Percentiles rank a stretch among this genome's conserved stretches.
Conservation (phyloP, 1,284 basidiomycete species). For the Afroboletus lepidellus region DNA sequence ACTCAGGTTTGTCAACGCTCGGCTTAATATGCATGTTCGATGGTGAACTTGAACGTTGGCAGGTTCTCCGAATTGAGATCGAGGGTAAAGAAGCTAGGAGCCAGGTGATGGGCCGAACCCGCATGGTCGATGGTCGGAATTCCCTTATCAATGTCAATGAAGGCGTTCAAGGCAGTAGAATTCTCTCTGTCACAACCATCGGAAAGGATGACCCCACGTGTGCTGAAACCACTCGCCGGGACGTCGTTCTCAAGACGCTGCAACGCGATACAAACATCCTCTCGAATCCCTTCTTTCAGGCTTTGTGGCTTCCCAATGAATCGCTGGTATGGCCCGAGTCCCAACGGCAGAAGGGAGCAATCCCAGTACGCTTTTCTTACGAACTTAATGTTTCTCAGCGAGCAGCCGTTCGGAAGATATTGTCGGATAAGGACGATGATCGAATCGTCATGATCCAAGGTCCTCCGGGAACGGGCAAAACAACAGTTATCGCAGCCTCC, state of each 20-base stretch:
- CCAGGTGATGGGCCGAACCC: slow-evolving; percentile 16
- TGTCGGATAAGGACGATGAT: slow-evolving; percentile 36
- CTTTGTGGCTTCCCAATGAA: slow-evolving; percentile 39
- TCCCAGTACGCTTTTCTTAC: slow-evolving; percentile 2
- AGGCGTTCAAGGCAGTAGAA: slow-evolving; percentile 18
- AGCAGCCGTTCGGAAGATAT: slow-evolving; percentile 38
- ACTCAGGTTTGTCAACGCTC: slow-evolving; percentile 34
- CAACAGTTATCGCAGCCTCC: slow-evolving; percentile 42
- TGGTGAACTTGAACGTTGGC: neutral
- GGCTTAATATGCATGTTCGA: neutral
- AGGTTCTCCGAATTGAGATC: slow-evolving; percentile 26
- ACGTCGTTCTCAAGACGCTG: slow-evolving; percentile 37
- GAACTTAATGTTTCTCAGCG: slow-evolving; percentile 41
- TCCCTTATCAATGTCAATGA: slow-evolving; percentile 25
- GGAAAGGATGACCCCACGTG: slow-evolving; percentile 43
- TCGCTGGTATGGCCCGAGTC: slow-evolving; percentile 14
- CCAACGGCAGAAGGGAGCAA: neutral
- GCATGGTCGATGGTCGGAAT: slow-evolving; percentile 19
- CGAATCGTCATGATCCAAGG: slow-evolving; percentile 60
- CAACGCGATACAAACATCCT: slow-evolving; percentile 36
- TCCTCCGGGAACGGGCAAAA: slow-evolving; percentile 46
- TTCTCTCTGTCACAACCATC: slow-evolving; percentile 39
- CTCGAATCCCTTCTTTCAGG: slow-evolving; percentile 43
- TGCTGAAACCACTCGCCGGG: slow-evolving; percentile 40
- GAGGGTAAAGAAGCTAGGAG: neutral